Conservation (phyloP, 1,284 basidiomycete species). For the Amylostereum areolatum region DNA sequence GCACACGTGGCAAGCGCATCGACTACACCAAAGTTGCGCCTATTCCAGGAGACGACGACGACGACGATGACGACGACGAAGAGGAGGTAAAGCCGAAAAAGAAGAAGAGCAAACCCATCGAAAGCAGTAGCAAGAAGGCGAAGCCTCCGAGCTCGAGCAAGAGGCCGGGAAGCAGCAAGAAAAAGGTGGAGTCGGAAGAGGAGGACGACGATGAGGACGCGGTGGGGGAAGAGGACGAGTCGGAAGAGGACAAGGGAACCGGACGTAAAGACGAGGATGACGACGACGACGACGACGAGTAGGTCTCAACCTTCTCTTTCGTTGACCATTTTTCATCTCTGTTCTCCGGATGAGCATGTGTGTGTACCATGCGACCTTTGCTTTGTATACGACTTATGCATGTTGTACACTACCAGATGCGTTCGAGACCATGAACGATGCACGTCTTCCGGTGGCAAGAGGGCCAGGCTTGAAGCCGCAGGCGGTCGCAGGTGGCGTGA, state of each 20-base stretch:
- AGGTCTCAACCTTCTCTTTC: too few species aligned
- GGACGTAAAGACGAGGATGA: neutral
- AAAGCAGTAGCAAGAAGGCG: conserved; percentile 6
- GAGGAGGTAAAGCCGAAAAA: conserved; percentile 16
- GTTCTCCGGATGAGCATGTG: too few species aligned
- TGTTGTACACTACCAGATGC: too few species aligned
- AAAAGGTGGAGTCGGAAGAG: conserved; percentile 12
- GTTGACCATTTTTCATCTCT: too few species aligned
- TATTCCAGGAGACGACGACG: conserved; percentile 18
- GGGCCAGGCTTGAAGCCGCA: too few species aligned
- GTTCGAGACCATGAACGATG: too few species aligned
- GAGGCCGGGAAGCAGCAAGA: conserved; percentile 11
- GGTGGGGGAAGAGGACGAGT: conserved; percentile 21
- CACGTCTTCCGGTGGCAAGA: too few species aligned
- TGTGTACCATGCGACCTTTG: too few species aligned
- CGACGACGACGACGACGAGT: neutral
- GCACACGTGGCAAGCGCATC: conserved; percentile 29
- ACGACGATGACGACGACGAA: conserved; percentile 25
- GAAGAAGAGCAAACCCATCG: conserved; percentile 9
- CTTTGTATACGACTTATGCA: too few species aligned
- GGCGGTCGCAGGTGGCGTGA: too few species aligned
- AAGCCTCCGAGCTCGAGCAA: conserved; percentile 12
- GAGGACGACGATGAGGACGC: conserved; percentile 13
- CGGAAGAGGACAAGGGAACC: conserved; percentile 5
- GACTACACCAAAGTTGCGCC: conserved; percentile 29